Percentiles rank a stretch among this genome's conserved stretches.
phyloP scores from a whole-genome alignment of 441 rosid genomes.

The Monsonia emarginata region DNA sequence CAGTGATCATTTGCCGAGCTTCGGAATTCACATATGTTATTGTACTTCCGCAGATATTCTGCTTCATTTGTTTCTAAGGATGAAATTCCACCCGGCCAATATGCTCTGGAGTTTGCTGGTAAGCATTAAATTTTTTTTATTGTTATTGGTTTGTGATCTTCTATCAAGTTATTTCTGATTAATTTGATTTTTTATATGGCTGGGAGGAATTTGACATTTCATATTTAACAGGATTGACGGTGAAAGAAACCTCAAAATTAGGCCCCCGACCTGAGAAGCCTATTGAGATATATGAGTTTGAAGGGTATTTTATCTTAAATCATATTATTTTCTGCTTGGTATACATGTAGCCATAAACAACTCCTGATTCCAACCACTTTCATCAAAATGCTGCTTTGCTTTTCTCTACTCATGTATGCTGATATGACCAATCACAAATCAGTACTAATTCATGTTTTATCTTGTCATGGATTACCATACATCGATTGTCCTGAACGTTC shows the following conservation, averaged over 20 bases:
- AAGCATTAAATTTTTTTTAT: conserved; percentile 16
- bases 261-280: conserved; percentile 91
- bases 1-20: not conserved
- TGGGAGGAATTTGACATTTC: not conserved
- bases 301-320: conserved; percentile 40
- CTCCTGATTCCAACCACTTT: not conserved
- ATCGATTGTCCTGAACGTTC: conserved; percentile 20
- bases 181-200: not conserved
- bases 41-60: conserved; percentile 49
- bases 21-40: conserved; percentile 15
- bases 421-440: conserved; percentile 18
- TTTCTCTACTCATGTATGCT: conserved; percentile 6
- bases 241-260: conserved; percentile 64
- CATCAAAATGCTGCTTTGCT: conserved; percentile 5
- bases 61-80: conserved; percentile 57
- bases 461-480: conserved; percentile 23
- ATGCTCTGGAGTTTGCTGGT: conserved; percentile 66
- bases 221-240: conserved; percentile 42
- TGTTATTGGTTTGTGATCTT: not conserved
- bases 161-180: not conserved
- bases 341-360: not conserved
- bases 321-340: conserved; percentile 5
- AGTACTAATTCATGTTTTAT: conserved; percentile 17
- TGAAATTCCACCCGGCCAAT: conserved; percentile 64
- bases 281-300: conserved; percentile 89